A percentile compares a stretch with the other conserved stretches of the same genome.
phyloP scores from a whole-genome alignment of 306 rosid species.

The Boehmeria nivea region DNA sequence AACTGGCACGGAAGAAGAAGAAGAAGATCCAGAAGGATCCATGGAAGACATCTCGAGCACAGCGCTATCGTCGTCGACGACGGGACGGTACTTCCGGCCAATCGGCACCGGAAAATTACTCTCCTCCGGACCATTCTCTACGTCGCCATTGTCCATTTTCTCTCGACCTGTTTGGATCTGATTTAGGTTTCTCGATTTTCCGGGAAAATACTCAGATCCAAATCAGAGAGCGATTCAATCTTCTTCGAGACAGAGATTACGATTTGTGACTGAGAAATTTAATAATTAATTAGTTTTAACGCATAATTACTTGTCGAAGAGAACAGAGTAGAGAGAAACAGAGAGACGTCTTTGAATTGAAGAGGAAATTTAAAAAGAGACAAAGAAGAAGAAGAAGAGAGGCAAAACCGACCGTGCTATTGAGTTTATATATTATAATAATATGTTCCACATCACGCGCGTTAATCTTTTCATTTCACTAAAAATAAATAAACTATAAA shows the following conservation, averaged over 20 bases:
- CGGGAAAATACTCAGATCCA: not conserved
- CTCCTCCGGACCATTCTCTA: conserved; percentile 60
- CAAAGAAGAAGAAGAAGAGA: conserved; percentile 1
- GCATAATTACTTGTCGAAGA: not conserved
- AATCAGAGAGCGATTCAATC: not conserved
- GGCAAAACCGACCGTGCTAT: not conserved
- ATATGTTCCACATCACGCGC: not conserved
- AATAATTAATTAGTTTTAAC: not conserved
- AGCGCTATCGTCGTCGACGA: conserved; percentile 86
- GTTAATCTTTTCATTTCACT: not conserved
- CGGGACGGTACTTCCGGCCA: conserved; percentile 85
- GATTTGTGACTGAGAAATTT: not conserved
- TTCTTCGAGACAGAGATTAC: not conserved
- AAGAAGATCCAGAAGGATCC: conserved; percentile 72
- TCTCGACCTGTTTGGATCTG: not conserved
- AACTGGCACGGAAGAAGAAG: conserved; percentile 44
- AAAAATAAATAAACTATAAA: no score
- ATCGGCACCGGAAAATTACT: conserved; percentile 41
- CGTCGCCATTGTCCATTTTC: conserved; percentile 60
- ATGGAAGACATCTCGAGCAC: conserved; percentile 95
- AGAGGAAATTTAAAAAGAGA: conserved; percentile 5
- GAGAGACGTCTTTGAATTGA: conserved; percentile 32
- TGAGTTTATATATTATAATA: not conserved
- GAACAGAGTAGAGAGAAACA: not conserved
- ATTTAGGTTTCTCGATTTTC: not conserved